These are phyloP conservation scores for Phytopythium vexans DNA, from an alignment of 352 stramenopile species.

Conservation along the genomic window DNA sequence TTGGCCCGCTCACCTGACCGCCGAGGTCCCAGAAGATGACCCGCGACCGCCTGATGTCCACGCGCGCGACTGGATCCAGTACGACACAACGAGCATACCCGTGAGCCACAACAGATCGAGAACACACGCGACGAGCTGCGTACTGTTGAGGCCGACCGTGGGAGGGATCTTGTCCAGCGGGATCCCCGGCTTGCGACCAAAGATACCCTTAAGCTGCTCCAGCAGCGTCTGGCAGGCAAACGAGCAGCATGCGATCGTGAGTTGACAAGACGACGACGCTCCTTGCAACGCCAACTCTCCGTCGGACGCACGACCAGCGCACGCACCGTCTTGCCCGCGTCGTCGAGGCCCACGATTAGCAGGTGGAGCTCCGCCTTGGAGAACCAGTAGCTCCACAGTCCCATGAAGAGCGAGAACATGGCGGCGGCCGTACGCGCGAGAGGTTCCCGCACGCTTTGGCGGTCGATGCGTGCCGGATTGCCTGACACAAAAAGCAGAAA, in stretches of 20 bases:
- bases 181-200: constrained; percentile 85
- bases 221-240: constrained; percentile 61
- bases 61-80: constrained; percentile 47
- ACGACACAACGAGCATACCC: not conserved
- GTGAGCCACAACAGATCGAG: not conserved
- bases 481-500: not conserved
- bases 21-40: constrained; percentile 93
- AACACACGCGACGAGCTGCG: constrained; percentile 5
- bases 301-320: not conserved
- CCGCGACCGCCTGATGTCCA: constrained; percentile 80
- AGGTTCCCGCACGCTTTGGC: not conserved
- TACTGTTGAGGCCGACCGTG: constrained; percentile 90
- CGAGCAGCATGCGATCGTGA: not conserved
- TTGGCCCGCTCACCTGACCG: constrained; percentile 51
- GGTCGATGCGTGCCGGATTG: not conserved
- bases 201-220: constrained; percentile 90
- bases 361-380: constrained; percentile 88
- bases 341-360: constrained; percentile 90
- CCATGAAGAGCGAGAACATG: constrained; percentile 86
- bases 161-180: constrained; percentile 90
- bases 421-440: not conserved
- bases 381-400: constrained; percentile 83
- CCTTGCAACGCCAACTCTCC: not conserved
- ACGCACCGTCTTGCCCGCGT: constrained; percentile 90
- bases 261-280: not conserved